Evolutionary conservation across 139 green algal genomes (phyloP), one percentile per base, ranked within the genome.

Genomic region (Axilococcus clingmanii): DNA sequence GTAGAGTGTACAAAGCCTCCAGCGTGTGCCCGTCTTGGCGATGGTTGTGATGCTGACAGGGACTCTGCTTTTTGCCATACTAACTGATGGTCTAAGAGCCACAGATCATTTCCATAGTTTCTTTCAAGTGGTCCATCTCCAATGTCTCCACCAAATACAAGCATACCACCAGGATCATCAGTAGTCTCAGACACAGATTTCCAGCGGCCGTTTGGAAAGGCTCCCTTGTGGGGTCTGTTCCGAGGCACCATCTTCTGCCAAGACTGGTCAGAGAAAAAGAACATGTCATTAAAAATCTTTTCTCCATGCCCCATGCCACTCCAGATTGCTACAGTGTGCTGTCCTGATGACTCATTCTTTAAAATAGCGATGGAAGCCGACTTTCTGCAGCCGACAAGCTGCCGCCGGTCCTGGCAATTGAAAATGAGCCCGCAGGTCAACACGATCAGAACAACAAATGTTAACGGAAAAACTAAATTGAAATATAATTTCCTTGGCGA

Each of bases 131-230:
- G n/a, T n/a, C n/a, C n/a, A n/a, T n/a, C n/a, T n/a, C n/a, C n/a
- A n/a, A n/a, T n/a, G 4, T 41, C 48, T 4, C 46, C 59, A 15
- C 59, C 59, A 31, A 59, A 57, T 16, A 57, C 28, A 30, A 68
- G 35, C 20, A 68, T 23, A 47, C 49, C 23, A 31, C 59, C 50
- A 30, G 31, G 4, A 22, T 22, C 25, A 22, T 22, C 36, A 0
- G 4, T 25, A 1, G 36, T 30, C 19, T 19, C 50, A 6, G 20
- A 17, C 12, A 20, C 59, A 4, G 59, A 43, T 35, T 61, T 52
- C 59, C 59, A 68, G 8, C 59, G 36, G 0, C 28, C 16, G 7
- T 22, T 3, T 7, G 59, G 59, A 53, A 30, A 37, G 17, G 28
- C 30, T 38, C n/a, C n/a, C 11, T 3, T 19, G 50, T 25, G 48